These are phyloP conservation scores for Pulveroboletus sp. DNA, from an alignment of 768 basidiomycete species.

Conservation along the genomic window DNA sequence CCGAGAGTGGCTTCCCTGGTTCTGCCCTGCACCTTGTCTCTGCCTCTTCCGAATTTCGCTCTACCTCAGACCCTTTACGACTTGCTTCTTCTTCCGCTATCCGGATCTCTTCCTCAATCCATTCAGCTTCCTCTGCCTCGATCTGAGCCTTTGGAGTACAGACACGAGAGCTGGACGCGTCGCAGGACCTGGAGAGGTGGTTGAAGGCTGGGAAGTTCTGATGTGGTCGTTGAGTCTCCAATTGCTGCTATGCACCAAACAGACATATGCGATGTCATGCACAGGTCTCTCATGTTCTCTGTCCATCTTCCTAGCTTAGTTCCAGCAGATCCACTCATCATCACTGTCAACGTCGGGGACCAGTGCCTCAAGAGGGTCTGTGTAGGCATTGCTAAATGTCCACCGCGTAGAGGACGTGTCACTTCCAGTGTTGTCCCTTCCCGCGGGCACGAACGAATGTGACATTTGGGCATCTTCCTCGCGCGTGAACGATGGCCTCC, in stretches of 20 bases:
- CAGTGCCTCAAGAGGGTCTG: slow-evolving; percentile 19
- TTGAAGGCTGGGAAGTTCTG: neutral
- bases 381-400: slow-evolving; percentile 36
- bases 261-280: slow-evolving; percentile 20
- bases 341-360: slow-evolving; percentile 19
- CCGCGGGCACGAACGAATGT: slow-evolving; percentile 38
- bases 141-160: slow-evolving; percentile 4
- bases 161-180: neutral
- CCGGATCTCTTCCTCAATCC: slow-evolving; percentile 25
- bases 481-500: no score
- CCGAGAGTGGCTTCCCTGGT: slow-evolving; percentile 24
- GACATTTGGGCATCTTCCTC: slow-evolving; percentile 1
- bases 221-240: neutral
- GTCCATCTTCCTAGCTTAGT: slow-evolving; percentile 23
- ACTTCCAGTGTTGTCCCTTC: slow-evolving; percentile 45
- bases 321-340: slow-evolving; percentile 23
- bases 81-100: slow-evolving; percentile 22
- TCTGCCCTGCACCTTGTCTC: slow-evolving; percentile 13
- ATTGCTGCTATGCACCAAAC: slow-evolving; percentile 7
- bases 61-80: slow-evolving; percentile 28
- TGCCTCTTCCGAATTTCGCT: slow-evolving; percentile 8
- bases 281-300: slow-evolving; percentile 19
- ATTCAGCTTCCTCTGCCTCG: slow-evolving; percentile 24
- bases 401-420: slow-evolving; percentile 43
- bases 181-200: neutral